phyloP scores from a whole-genome alignment of 495 filamentous ascomycete species.

The Hypoxylon rickii region DNA sequence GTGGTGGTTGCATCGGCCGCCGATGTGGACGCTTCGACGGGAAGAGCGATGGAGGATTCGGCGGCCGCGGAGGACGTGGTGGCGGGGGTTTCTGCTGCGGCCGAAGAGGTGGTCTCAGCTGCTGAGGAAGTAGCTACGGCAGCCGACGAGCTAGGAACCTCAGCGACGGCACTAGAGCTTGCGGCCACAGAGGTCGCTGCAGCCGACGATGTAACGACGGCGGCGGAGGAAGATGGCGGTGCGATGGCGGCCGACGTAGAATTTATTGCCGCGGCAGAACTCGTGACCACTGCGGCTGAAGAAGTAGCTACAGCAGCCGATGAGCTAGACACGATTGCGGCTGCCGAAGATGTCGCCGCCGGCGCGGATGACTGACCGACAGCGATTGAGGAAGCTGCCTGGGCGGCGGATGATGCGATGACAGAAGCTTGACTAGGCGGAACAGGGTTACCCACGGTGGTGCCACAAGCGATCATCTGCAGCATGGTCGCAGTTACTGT shows the following conservation, averaged over 20 bases:
- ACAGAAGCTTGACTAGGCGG: conserved; percentile 19
- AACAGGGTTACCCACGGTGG: conserved; percentile 13
- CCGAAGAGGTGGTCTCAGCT: not conserved
- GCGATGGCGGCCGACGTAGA: conserved; percentile 1
- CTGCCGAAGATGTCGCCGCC: conserved; percentile 1
- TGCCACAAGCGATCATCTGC: conserved; percentile 34
- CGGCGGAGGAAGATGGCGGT: conserved; percentile 3
- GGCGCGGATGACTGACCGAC: conserved; percentile 1
- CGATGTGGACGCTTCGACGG: not conserved
- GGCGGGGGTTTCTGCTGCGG: not conserved
- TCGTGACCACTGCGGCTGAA: conserved; percentile 1
- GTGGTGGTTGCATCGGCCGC: not conserved
- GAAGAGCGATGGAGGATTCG: not conserved
- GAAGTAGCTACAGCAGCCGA: not conserved
- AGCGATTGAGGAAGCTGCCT: conserved; percentile 17
- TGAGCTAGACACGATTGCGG: not conserved
- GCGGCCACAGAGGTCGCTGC: not conserved
- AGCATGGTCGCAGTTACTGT: conserved; percentile 32
- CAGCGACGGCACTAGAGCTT: too few relatives aligned
- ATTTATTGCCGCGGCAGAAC: not conserved
- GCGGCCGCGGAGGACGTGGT: not conserved
- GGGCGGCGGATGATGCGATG: conserved; percentile 33
- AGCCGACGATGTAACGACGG: not conserved
- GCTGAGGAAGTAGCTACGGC: conserved; percentile 12
- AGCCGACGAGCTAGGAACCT: not conserved